Conservation (phyloP, 768 basidiomycete genomes). For the Naganishia kalamii region DNA sequence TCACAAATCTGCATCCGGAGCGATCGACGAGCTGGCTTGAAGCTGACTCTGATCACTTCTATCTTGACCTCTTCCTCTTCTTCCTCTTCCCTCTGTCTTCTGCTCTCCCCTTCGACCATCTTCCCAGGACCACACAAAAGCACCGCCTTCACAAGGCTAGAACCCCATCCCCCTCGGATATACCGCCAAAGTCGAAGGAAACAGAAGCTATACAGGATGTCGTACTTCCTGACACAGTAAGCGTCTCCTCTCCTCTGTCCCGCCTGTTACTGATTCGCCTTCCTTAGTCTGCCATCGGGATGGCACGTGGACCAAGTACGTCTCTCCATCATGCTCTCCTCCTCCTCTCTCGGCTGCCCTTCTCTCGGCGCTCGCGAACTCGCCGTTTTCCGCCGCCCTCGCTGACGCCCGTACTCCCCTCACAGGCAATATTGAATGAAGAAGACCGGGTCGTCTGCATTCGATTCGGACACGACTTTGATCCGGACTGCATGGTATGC, state of each 20-base stretch:
- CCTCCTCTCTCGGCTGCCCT: neutral
- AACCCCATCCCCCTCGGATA: too few species aligned
- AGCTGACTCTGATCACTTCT: too few species aligned
- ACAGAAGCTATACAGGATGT: conserved; percentile 34
- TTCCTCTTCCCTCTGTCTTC: too few species aligned
- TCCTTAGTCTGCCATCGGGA: conserved; percentile 47
- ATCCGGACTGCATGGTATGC: conserved; percentile 95
- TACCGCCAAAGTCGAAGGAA: too few species aligned
- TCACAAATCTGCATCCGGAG: too few species aligned
- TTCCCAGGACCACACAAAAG: too few species aligned
- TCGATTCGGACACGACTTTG: conserved; percentile 90
- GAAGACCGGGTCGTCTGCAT: conserved; percentile 92
- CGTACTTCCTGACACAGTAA: conserved; percentile 48
- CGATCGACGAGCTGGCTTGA: too few species aligned
- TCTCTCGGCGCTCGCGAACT: too few species aligned
- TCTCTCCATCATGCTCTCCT: neutral
- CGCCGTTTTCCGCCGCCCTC: too few species aligned
- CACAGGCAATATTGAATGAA: conserved; percentile 87
- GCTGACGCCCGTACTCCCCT: neutral
- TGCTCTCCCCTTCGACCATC: too few species aligned
- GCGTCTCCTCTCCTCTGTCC: neutral
- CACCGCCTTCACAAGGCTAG: too few species aligned
- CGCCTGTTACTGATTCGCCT: neutral
- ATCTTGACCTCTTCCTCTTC: too few species aligned
- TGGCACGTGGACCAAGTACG: conserved; percentile 88